Evolutionary conservation across 148 eudicot genomes (phyloP).

Genomic region (Silene uniflora): DNA sequence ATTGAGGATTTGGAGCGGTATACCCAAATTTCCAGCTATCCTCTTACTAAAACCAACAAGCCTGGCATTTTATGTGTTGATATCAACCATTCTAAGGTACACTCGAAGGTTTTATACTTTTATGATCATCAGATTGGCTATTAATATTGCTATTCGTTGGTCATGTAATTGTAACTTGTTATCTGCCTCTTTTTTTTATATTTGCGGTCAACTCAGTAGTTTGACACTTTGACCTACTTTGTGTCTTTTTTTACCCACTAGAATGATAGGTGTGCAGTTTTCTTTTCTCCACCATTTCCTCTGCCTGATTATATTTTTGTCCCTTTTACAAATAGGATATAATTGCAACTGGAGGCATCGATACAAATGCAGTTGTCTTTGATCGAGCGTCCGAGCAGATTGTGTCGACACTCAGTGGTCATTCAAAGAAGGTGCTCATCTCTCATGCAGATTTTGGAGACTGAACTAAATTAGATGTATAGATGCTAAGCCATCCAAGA

Average conservation of each 20-base stretch:
- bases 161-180: not conserved
- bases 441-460: not conserved
- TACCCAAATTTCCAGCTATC: slow-evolving; percentile 75
- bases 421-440: slow-evolving; percentile 79
- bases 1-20: slow-evolving; percentile 69
- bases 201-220: not conserved
- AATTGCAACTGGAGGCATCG: slow-evolving; percentile 85
- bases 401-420: slow-evolving; percentile 87
- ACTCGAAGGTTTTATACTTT: not conserved
- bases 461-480: not conserved
- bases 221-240: not conserved
- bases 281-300: not conserved
- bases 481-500: not conserved
- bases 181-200: not conserved
- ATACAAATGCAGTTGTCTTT: slow-evolving; percentile 79
- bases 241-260: not conserved
- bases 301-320: not conserved
- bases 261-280: not conserved
- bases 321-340: slow-evolving; percentile 45
- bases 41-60: slow-evolving; percentile 88
- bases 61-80: slow-evolving; percentile 87
- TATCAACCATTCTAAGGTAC: slow-evolving; percentile 69
- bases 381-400: slow-evolving; percentile 75
- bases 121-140: not conserved
- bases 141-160: not conserved